A percentile compares a stretch with the other conserved stretches of the same genome.
phyloP scores from a whole-genome alignment of 768 basidiomycete genomes.

The Naganishia friedmannii region DNA sequence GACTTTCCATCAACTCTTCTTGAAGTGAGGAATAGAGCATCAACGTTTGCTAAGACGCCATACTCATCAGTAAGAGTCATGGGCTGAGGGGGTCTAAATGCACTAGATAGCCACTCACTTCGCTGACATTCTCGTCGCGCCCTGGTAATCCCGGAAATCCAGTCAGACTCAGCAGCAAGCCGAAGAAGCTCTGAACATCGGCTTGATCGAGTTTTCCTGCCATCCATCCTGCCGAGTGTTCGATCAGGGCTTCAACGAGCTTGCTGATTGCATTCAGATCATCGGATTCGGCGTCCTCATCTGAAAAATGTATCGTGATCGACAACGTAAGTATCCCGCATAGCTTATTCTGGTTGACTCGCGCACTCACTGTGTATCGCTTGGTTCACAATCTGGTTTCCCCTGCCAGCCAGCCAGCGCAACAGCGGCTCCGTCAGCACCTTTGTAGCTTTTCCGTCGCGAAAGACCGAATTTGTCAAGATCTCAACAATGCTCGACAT shows the following conservation, averaged over 20 bases:
- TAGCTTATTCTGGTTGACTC: no score
- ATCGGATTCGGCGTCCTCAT: conserved; percentile 51
- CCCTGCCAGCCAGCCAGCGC: conserved; percentile 66
- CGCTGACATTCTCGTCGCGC: conserved; percentile 81
- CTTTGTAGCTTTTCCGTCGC: conserved; percentile 66
- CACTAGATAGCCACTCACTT: conserved; percentile 50
- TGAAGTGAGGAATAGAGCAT: conserved; percentile 89
- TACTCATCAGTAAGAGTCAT: background rate
- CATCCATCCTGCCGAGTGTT: conserved; percentile 78
- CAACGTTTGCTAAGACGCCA: conserved; percentile 57
- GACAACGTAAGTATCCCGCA: background rate
- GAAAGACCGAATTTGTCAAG: conserved; percentile 68
- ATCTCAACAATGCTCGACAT: conserved; percentile 71
- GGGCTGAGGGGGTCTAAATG: no score
- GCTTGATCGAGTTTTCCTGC: conserved; percentile 62
- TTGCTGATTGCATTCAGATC: conserved; percentile 72
- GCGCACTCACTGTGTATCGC: conserved; percentile 50
- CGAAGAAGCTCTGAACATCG: conserved; percentile 68
- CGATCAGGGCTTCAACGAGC: conserved; percentile 73
- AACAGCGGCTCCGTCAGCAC: conserved; percentile 81
- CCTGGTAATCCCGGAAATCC: conserved; percentile 72
- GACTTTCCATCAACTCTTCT: conserved; percentile 56
- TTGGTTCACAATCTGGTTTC: conserved; percentile 56
- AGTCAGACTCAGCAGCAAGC: conserved; percentile 69
- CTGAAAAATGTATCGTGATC: conserved; percentile 37